Base-by-base conservation (phyloP, 2,329 filamentous ascomycete genomes). In the Mycosphaerelloides madeirae region DNA sequence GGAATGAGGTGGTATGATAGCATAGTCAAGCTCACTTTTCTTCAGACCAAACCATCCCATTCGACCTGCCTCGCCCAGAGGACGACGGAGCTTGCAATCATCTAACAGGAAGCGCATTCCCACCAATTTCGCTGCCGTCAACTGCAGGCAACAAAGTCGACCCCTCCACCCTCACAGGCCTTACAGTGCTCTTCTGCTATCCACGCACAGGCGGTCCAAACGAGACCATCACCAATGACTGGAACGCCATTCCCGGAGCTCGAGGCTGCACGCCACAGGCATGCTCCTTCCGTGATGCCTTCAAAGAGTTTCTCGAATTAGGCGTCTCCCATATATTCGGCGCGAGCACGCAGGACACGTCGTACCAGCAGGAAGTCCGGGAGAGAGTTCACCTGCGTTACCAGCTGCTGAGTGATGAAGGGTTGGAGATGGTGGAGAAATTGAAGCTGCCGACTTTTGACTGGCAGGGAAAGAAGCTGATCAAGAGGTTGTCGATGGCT, bases 181-280 rank as follows among this genome's bases (percentile, higher is more conserved):
- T 69, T 13, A 67, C 58, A 15, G 63, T 73, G 32, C 37, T 71
- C 38, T 72, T 72, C 58, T 68, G 60, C 60, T 71, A 69, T 52
- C 68, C 68, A 6, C 65, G 65, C 28, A 68, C 65, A 31, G 66
- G 59, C 28, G 67, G 61, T 2, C 67, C 65, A 11, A 56, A 63
- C 46, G 67, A 72, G 48, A 62, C 53, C 1, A 62, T 71, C n/a
- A 61, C 67, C 33, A 60, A 66, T 20, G 56, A 61, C 11, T 71
- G 67, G 68, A 67, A 71, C 53, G 49, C 58, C 13, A 71, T 71
- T 41, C 68, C 68, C 3, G 68, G 70, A 20, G 69, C 69, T 6
- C 56, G 68, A 44, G 69, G 68, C 41, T 72, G 68, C 54, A 70
- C 70, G 12, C 66, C 68, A 5, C 68, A 70, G 58, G 68, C 68